phyloP scores from a whole-genome alignment of 2,329 filamentous ascomycete genomes.

The Epichloe baconii region DNA sequence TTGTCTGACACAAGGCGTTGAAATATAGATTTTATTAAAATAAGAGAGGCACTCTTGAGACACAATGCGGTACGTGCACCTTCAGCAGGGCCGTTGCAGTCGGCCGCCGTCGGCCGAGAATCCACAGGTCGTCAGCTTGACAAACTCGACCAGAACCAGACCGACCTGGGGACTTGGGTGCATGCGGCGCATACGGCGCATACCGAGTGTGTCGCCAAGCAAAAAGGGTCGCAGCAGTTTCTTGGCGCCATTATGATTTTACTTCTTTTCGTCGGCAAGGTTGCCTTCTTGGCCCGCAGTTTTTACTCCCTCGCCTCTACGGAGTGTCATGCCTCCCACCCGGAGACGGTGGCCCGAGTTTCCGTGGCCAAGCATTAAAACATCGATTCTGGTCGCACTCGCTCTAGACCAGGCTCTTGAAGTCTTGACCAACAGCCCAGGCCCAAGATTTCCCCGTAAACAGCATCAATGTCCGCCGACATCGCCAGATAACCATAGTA shows the following conservation, averaged over 20 bases:
- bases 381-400: not conserved
- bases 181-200: too few species aligned
- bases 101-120: not conserved
- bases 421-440: not conserved
- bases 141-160: too few species aligned
- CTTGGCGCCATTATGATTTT: too few species aligned
- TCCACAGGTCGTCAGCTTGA: not conserved
- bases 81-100: not conserved
- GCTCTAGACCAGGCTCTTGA: not conserved
- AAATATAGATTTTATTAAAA: not conserved
- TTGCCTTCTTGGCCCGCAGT: too few species aligned
- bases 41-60: not conserved
- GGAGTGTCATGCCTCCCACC: too few species aligned
- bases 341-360: not conserved
- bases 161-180: too few species aligned
- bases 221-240: too few species aligned
- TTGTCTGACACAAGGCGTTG: not conserved
- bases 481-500: too few species aligned
- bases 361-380: not conserved
- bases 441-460: too few species aligned
- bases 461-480: not conserved
- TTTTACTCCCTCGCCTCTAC: too few species aligned
- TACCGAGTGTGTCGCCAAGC: too few species aligned
- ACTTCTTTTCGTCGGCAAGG: too few species aligned
- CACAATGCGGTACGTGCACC: constrained; percentile 2